Base-by-base conservation (phyloP, 371 early-diverging fungal genomes). In the Rhizomucor pusillus region DNA sequence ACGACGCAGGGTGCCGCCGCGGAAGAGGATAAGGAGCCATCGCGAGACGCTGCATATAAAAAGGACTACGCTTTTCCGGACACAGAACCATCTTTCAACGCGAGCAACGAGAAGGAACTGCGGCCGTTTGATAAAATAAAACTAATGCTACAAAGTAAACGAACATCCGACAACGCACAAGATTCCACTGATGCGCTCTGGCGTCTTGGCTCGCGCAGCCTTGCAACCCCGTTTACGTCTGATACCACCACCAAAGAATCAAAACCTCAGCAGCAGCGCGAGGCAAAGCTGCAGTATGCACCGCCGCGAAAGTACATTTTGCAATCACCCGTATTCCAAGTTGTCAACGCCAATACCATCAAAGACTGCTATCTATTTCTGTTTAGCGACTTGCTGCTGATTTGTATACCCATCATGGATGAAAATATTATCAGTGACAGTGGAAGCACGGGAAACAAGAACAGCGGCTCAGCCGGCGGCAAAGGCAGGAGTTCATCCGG, bases 351-450 rank as follows among this genome's bases (percentile, higher is more conserved):
- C 16, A 80, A 84, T 46, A 77, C 86, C 36, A 80, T 83, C 67
- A 80, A 91, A 65, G 87, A 89, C 53, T 79, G 89, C 10, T 90
- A 88, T 51, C 72, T 93, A 18, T 90, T 93, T 56, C 66, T 93
- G 25, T 91, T 93, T 60, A 86, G 67, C 47, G 94, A 92, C 57
- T 56, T 91, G 10, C 56, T 93, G 46, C 67, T 93, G 29, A 90
- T 92, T 33, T 85, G 90, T 36, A 88, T 89, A 57, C 82, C 66
- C 2, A 75, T 67, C 41, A 65, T 73, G 67, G 73, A 74, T 33
- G 77, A 77, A 47, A 73, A 70, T 24, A 78, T 75, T 46, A 78
- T 78, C 55, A 33, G 50, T 34, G 56, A 48, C 18, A 62, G 47
- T 29, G 25, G 23, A 47, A 41, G 41, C 12, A 12, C 14, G 12